Base-by-base conservation (phyloP, 257 asterid species). In the Handroanthus guayacan region DNA sequence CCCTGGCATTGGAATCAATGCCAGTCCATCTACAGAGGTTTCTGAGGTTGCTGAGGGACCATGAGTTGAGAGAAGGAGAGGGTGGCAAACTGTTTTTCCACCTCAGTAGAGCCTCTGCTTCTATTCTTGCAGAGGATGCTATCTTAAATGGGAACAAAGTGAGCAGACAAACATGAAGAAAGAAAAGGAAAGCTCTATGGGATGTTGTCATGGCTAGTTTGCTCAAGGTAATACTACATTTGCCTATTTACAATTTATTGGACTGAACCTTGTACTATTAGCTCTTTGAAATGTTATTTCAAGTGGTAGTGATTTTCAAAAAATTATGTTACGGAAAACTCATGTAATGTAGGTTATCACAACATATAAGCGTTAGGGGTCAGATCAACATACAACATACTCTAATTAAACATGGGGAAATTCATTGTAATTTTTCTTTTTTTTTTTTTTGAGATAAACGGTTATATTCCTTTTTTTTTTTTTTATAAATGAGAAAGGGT, bases 21-120 rank as follows among this genome's bases (percentile, higher is more conserved):
- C 87, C 91, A 6, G 72, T 75, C 98, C 98, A 94, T 43, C 51
- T 75, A 82, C 98, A 94, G 20, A 84, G 90, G 83, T 78, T 85
- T 41, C 71, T 66, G 64, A 77, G 7, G 82, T 82, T 89, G 74
- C 31, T 25, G 31, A 71, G 73, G 31, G 97, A 87, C 97, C 97
- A 90, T 41, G 92, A 86, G 41, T 38, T 4, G 52, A 92, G 89
- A 63, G 71, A 57, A 18, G 89, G 20, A 31, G 85, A 56, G 36
- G 79, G 62, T 3, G 85, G 31, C 61, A 86, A 67, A 76, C 80
- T 82, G 82, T 68, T 79, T 68, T 85, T 89, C 98, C 98, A 93
- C 70, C 58, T 82, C 6, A 89, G 52, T 12, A 93, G 87, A 58
- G 97, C 88, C 45, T 69, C 83, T 77, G 94, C 94, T 83, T 89